Percentiles rank a stretch among this genome's conserved stretches.
Evolutionary conservation across 1,284 basidiomycete genomes (phyloP).

Genomic region (Polyporus tsugae): DNA sequence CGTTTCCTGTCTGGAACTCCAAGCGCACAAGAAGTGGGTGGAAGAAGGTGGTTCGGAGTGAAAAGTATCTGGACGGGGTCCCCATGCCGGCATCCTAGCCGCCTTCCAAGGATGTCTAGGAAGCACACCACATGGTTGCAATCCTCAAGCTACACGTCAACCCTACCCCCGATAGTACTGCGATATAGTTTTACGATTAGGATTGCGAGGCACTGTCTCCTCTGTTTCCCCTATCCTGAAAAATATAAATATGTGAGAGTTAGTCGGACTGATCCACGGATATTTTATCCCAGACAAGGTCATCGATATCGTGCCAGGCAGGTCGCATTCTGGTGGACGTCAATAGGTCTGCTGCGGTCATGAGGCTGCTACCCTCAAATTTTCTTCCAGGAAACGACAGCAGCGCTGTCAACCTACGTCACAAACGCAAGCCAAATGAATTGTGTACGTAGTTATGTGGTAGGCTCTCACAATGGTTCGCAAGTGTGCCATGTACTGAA

Average conservation of each 20-base stretch:
- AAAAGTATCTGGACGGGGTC: neutral
- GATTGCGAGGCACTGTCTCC: neutral
- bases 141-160: neutral
- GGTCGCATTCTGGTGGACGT: neutral
- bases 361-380: neutral
- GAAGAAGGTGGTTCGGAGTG: neutral
- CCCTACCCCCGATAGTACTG: neutral
- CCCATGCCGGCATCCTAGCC: neutral
- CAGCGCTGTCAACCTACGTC: neutral
- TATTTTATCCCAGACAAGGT: neutral
- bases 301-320: neutral
- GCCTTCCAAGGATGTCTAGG: neutral
- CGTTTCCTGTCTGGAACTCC: neutral
- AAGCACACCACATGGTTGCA: neutral
- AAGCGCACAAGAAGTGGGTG: neutral
- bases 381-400: neutral
- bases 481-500: neutral
- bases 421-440: neutral
- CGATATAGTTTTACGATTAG: neutral
- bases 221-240: neutral
- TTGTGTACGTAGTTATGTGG: conserved; percentile 5
- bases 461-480: neutral
- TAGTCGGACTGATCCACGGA: too few species aligned
- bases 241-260: neutral
- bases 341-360: neutral